A percentile compares a stretch with the other conserved stretches of the same genome.
phyloP scores from a whole-genome alignment of 169 alveolate species.

The Babesia caballi region DNA sequence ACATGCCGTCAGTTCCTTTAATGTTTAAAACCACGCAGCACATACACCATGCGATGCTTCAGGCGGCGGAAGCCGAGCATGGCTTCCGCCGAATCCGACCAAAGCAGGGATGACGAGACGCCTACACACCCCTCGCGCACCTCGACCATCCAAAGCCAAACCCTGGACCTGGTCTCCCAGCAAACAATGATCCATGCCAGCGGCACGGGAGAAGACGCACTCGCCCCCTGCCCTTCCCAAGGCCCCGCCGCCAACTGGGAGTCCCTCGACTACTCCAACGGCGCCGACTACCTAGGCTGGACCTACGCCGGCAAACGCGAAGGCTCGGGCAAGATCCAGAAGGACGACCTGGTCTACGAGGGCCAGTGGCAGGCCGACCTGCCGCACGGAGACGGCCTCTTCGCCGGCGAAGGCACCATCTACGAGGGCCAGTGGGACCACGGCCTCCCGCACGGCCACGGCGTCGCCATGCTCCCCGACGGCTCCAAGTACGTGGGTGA shows the following conservation, averaged over 20 bases:
- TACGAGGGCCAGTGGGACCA: constrained; percentile 29
- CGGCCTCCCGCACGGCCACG: constrained; percentile 38
- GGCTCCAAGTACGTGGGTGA: constrained; percentile 29
- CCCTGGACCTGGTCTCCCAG: constrained; percentile 24
- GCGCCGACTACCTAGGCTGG: constrained; percentile 32
- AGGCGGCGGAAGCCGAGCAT: background rate
- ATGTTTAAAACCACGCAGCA: too few relatives aligned
- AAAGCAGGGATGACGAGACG: background rate
- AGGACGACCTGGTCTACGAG: constrained; percentile 8
- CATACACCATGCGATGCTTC: constrained; percentile 1
- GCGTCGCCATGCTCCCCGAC: constrained; percentile 30
- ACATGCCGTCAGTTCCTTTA: background rate
- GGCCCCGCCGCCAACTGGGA: constrained; percentile 17
- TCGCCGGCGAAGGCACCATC: constrained; percentile 4
- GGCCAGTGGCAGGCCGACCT: constrained; percentile 43
- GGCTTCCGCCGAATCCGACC: background rate
- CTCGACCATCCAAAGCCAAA: constrained; percentile 17
- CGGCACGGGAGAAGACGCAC: background rate
- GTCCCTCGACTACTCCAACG: constrained; percentile 12
- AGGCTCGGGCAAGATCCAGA: constrained; percentile 29
- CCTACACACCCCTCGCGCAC: background rate
- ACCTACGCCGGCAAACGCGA: constrained; percentile 27
- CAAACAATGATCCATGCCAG: background rate
- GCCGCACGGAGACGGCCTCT: constrained; percentile 31
- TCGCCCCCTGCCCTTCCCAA: background rate